A percentile compares a stretch with the other conserved stretches of the same genome.
These are phyloP conservation scores for Diaporthe citri DNA, from an alignment of 2,329 filamentous ascomycete species.

Conservation along the genomic window DNA sequence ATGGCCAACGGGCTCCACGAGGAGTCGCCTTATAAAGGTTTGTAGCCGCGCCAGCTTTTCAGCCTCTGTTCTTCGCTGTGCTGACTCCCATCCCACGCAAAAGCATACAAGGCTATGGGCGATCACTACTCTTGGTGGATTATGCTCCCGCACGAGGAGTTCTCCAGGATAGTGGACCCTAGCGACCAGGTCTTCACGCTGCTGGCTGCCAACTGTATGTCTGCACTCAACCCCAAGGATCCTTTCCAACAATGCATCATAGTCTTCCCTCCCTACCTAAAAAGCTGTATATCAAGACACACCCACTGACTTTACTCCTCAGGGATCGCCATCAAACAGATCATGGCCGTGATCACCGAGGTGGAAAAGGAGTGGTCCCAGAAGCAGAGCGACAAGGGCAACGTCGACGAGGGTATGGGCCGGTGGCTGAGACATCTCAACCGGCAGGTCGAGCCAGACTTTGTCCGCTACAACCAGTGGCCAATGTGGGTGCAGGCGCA, in stretches of 20 bases:
- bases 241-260: background rate
- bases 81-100: background rate
- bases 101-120: conserved; percentile 64
- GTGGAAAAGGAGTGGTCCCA: conserved; percentile 51
- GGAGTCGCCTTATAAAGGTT: conserved; percentile 64
- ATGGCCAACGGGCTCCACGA: conserved; percentile 65
- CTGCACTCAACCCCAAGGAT: background rate
- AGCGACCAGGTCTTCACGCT: conserved; percentile 60
- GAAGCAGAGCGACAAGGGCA: conserved; percentile 45
- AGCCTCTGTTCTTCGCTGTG: background rate
- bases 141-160: conserved; percentile 65
- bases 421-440: conserved; percentile 67
- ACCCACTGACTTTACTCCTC: background rate
- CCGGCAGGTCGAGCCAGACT: conserved; percentile 57
- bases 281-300: no score
- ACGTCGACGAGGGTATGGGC: conserved; percentile 58
- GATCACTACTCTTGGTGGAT: conserved; percentile 70
- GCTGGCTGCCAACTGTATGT: conserved; percentile 62
- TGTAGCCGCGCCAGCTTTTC: conserved; percentile 41
- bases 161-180: conserved; percentile 63
- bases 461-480: conserved; percentile 63
- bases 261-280: no score
- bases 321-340: conserved; percentile 63
- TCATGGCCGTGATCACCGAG: conserved; percentile 64
- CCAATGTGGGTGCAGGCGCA: conserved; percentile 67